phyloP scores from a whole-genome alignment of 1,139 yeast species.

The Candida buenavistaensis region DNA sequence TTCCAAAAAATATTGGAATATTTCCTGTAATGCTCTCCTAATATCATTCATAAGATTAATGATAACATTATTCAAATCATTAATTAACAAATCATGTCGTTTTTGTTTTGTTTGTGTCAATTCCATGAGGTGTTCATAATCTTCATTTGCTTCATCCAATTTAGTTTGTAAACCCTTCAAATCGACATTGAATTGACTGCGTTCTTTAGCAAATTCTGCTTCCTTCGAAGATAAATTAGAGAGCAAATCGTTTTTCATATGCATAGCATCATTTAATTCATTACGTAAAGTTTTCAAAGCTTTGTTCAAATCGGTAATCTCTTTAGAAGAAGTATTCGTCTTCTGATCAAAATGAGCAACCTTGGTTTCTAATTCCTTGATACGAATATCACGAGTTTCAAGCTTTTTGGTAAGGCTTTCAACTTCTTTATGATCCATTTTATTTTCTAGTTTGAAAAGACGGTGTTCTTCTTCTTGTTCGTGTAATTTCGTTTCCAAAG shows the following conservation, averaged over 20 bases:
- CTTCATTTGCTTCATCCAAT: constrained; percentile 43
- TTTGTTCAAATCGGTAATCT: constrained; percentile 20
- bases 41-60: constrained; percentile 21
- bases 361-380: constrained; percentile 30
- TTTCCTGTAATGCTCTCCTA: constrained; percentile 20
- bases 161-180: constrained; percentile 38
- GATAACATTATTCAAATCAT: constrained; percentile 27
- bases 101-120: constrained; percentile 30
- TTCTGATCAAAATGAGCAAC: constrained; percentile 19
- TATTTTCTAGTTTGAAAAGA: constrained; percentile 13
- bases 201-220: constrained; percentile 54
- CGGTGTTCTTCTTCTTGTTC: constrained; percentile 12
- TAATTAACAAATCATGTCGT: constrained; percentile 28
- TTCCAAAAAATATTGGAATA: constrained; percentile 37
- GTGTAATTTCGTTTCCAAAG: constrained; percentile 5
- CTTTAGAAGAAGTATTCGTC: constrained; percentile 17
- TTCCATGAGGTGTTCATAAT: constrained; percentile 53
- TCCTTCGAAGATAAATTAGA: constrained; percentile 70
- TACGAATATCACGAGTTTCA: constrained; percentile 29
- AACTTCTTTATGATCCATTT: constrained; percentile 31
- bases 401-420: constrained; percentile 21
- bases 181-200: constrained; percentile 50
- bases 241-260: constrained; percentile 59
- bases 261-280: constrained; percentile 31
- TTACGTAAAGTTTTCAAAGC: constrained; percentile 24